Conservation (phyloP, 108 stramenopile genomes). For the Cyclotella cryptica region DNA sequence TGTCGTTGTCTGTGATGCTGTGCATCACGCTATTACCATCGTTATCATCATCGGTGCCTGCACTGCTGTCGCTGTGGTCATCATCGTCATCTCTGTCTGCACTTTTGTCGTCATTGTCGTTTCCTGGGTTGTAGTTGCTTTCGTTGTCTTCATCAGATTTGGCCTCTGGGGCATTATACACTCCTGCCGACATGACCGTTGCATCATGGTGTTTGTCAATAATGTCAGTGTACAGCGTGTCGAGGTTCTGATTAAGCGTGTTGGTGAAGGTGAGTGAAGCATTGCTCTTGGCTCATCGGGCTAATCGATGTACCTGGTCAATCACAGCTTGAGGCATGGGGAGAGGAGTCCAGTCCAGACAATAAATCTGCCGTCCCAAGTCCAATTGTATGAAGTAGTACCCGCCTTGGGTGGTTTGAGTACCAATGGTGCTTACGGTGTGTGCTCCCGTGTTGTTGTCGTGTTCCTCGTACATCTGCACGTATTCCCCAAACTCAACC, state of each 20-base stretch:
- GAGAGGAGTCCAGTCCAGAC: not conserved
- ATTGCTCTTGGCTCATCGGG: not conserved
- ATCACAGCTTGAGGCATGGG: not conserved
- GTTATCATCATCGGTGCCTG: too few species aligned
- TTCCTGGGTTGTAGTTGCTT: not conserved
- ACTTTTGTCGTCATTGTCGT: not conserved
- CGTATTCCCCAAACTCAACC: constrained; percentile 50
- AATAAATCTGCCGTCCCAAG: not conserved
- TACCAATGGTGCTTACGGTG: not conserved
- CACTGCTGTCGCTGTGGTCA: too few species aligned
- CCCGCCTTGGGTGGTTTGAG: not conserved
- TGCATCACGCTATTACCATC: too few species aligned
- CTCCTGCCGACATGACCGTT: not conserved
- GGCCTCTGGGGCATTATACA: not conserved
- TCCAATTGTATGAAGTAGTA: not conserved
- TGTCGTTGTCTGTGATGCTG: too few species aligned
- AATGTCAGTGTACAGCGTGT: not conserved
- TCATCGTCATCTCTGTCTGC: not conserved
- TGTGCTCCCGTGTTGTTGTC: not conserved
- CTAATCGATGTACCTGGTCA: not conserved
- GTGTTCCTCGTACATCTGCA: constrained; percentile 55
- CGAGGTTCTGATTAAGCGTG: not conserved
- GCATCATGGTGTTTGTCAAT: not conserved
- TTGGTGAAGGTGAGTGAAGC: not conserved
- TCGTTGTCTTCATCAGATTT: not conserved